Base-by-base conservation (phyloP, 2,329 filamentous ascomycete genomes). In the Ceratocystis destructans region DNA sequence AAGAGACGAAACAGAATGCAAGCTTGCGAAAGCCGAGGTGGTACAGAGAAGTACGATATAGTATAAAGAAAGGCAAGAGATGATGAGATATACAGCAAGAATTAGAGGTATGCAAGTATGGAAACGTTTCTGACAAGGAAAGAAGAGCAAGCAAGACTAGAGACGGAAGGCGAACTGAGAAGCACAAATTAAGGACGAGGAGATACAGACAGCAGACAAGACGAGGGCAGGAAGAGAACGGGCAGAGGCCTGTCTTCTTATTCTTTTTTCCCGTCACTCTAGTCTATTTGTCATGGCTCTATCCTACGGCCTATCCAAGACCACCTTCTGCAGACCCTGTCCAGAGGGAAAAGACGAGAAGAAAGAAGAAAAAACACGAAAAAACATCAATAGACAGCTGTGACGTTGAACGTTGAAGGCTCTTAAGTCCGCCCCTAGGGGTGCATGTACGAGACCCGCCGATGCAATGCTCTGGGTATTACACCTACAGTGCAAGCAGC, bases 371-470 rank as follows among this genome's bases (percentile, higher is more conserved):
- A 55, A 66, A 12, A 45, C 22, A 61, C 20, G 12, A 63, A 59
- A 55, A 66, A 12, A 45, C 22, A 61, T 28, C 48, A 53, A 62
- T 20, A 41, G 48, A 64, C 45, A 48, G 31, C 59, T 44, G 62
- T 64, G 31, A 45, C 22, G 45, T 50, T 10, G 46, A 31, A 45
- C 22, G 45, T 50, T 10, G 46, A 31, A 15, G 8, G 7, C 17
- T 15, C 1, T 10, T 53, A 20, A 22, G 1, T 2, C 28, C 17
- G 15, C 33, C 55, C 48, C 48, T 0, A 17, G 28, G 28, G 25
- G 28, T 59, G 55, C 15, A 15, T n/a, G 1, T 59, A 59, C 6
- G 10, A 25, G n/a, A 53, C n/a, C 10, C 7, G n/a, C 48, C 5
- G n/a, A 53, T 20, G 22, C n/a, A n/a, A 53, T 10, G n/a, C 20